Percentiles rank a stretch among this genome's conserved stretches.
These are phyloP conservation scores for Lactifluus hygrophoroides DNA, from an alignment of 768 basidiomycete species.

Conservation along the genomic window DNA sequence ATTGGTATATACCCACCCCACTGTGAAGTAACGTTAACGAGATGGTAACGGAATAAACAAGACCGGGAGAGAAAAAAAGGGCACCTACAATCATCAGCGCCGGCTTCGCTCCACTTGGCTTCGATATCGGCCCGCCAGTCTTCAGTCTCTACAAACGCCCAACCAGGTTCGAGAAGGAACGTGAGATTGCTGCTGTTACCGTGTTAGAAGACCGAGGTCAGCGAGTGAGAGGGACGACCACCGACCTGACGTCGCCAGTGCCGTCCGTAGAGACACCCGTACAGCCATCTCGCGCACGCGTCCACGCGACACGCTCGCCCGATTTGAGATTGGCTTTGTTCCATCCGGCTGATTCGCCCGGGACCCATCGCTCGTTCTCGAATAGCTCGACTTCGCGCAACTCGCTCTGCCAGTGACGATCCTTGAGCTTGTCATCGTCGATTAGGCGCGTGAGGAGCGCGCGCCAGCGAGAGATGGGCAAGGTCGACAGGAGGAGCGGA, in stretches of 20 bases:
- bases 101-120: conserved; percentile 44
- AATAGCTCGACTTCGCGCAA: conserved; percentile 64
- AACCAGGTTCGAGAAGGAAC: conserved; percentile 65
- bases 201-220: conserved; percentile 5
- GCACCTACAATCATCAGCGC: conserved; percentile 31
- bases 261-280: conserved; percentile 41
- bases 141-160: conserved; percentile 69
- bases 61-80: not conserved
- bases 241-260: conserved; percentile 56
- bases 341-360: conserved; percentile 28
- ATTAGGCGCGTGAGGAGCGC: conserved; percentile 30
- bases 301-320: conserved; percentile 57
- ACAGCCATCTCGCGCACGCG: conserved; percentile 64
- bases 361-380: conserved; percentile 66
- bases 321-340: conserved; percentile 30
- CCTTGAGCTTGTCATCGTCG: conserved; percentile 59
- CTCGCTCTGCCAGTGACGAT: conserved; percentile 56
- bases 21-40: conserved; percentile 29
- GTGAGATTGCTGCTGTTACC: conserved; percentile 65
- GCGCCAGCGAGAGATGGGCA: conserved; percentile 16
- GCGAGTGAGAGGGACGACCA: conserved; percentile 15
- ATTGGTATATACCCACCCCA: conserved; percentile 79
- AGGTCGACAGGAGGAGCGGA: conserved; percentile 26
- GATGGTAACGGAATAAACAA: not conserved
- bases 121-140: conserved; percentile 64